phyloP scores from a whole-genome alignment of 139 green algal genomes.

The Chlamydomonas incerta region DNA sequence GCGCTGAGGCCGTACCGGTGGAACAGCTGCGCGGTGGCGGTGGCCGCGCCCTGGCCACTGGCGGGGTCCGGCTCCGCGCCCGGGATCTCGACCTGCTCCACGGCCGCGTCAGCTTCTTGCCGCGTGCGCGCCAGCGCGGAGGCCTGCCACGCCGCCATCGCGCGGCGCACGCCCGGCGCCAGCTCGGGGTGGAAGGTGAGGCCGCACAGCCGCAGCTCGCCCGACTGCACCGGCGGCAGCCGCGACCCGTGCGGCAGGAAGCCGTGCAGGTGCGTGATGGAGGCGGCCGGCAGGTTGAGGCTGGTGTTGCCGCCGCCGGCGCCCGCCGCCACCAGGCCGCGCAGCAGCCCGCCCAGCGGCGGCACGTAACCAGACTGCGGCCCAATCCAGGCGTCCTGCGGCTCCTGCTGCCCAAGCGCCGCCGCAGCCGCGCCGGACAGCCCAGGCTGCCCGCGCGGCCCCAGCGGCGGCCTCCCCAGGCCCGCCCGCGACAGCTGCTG shows the following conservation, averaged over 20 bases:
- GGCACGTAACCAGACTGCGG: no score
- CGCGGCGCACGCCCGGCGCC: not conserved
- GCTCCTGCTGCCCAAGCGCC: no score
- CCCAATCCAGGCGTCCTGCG: no score
- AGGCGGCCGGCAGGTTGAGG: not conserved
- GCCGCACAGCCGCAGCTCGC: conserved; percentile 17
- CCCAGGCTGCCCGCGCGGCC: no score
- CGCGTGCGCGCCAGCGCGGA: not conserved
- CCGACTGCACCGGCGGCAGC: not conserved
- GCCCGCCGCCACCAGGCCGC: no score
- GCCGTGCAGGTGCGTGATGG: conserved; percentile 5
- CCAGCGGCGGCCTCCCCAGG: no score
- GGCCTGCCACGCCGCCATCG: not conserved
- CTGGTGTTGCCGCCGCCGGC: no score
- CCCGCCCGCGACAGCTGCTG: no score
- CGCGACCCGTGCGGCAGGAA: not conserved
- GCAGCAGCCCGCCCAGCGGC: no score
- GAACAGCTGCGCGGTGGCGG: not conserved
- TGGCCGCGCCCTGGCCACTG: not conserved
- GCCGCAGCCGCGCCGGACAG: no score
- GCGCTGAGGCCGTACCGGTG: not conserved
- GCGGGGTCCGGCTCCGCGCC: not conserved
- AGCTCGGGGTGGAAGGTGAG: not conserved
- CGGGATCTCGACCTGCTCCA: not conserved
- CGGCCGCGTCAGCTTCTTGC: not conserved